phyloP scores from a whole-genome alignment of 1,139 yeast genomes.

The Candida albicans region DNA sequence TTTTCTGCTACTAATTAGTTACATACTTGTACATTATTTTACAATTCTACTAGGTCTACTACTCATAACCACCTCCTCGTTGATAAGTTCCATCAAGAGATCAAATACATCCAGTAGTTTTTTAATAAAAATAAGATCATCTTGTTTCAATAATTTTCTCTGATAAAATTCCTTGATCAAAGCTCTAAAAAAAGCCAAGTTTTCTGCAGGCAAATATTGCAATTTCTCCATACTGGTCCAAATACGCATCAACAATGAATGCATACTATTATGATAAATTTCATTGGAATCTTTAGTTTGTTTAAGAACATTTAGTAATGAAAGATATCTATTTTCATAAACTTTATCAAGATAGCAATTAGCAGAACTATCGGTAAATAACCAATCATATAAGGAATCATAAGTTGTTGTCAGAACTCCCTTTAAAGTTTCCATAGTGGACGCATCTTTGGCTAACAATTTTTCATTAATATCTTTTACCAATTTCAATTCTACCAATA shows the following conservation, averaged over 20 bases:
- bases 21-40: background rate
- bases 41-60: background rate
- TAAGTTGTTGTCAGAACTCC: conserved; percentile 1
- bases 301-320: conserved; percentile 4
- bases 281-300: conserved; percentile 11
- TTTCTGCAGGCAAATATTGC: conserved; percentile 4
- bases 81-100: conserved; percentile 1
- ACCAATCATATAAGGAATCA: conserved; percentile 1
- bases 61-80: background rate
- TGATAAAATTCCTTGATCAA: conserved; percentile 9
- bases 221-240: conserved; percentile 5
- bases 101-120: conserved; percentile 4
- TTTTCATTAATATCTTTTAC: conserved; percentile 9
- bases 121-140: conserved; percentile 7
- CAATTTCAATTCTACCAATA: conserved; percentile 8
- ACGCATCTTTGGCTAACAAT: background rate
- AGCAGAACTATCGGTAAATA: background rate
- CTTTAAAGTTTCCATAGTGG: conserved; percentile 1
- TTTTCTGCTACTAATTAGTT: too few relatives aligned
- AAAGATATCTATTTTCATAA: conserved; percentile 10
- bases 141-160: conserved; percentile 5
- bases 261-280: conserved; percentile 4
- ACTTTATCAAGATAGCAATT: conserved; percentile 7
- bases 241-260: conserved; percentile 5
- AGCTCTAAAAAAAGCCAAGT: conserved; percentile 6